A percentile compares a stretch with the other conserved stretches of the same genome.
Evolutionary conservation across 148 eudicot species (phyloP).

Genomic region (Dysphania ambrosioides): DNA sequence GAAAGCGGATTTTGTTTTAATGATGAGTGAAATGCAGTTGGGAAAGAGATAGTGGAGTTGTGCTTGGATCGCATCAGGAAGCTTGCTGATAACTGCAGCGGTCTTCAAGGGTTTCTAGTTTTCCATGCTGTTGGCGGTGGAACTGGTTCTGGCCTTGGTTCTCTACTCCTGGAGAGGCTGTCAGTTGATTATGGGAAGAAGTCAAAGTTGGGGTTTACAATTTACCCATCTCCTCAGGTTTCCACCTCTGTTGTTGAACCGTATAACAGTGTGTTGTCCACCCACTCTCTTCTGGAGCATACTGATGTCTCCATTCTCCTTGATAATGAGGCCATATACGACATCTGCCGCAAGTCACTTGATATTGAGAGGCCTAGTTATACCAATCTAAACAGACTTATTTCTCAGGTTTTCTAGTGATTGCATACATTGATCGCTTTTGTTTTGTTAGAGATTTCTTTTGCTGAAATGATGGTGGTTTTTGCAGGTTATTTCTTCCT

Average conservation of each 20-base stretch:
- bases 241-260: constrained; percentile 30
- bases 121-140: constrained; percentile 31
- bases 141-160: constrained; percentile 30
- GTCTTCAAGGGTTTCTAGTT: constrained; percentile 27
- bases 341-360: constrained; percentile 24
- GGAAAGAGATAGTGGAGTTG: constrained; percentile 23
- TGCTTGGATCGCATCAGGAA: constrained; percentile 27
- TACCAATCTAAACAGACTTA: constrained; percentile 24
- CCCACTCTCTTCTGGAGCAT: constrained; percentile 25
- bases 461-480: neutral
- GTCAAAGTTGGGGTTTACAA: constrained; percentile 25
- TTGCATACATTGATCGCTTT: neutral
- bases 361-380: constrained; percentile 28
- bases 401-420: constrained; percentile 12
- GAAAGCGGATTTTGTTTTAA: too few relatives aligned
- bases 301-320: constrained; percentile 26
- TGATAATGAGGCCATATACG: constrained; percentile 27
- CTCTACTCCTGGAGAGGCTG: constrained; percentile 20
- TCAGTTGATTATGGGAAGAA: constrained; percentile 25
- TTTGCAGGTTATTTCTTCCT: constrained; percentile 31
- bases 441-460: neutral
- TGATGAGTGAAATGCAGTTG: constrained; percentile 18
- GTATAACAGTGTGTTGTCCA: constrained; percentile 27
- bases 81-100: constrained; percentile 27
- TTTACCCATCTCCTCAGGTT: constrained; percentile 27